Evolutionary conservation across 495 filamentous ascomycete species (phyloP).

Genomic region (Lineolata rhizophorae): DNA sequence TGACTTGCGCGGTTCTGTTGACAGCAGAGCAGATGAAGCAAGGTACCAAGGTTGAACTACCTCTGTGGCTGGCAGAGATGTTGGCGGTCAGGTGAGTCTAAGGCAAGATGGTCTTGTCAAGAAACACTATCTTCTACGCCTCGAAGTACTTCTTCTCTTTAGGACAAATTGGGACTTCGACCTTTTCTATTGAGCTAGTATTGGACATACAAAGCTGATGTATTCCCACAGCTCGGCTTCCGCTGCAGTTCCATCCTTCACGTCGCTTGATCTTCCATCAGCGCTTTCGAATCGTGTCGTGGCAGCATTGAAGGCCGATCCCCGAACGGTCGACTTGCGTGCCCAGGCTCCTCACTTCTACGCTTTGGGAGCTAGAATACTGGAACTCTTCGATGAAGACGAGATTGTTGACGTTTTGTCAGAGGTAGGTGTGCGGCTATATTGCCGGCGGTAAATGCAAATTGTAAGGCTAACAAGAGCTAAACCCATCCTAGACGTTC

Average conservation of each 20-base stretch:
- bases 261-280: constrained; percentile 61
- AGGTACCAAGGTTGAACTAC: constrained; percentile 59
- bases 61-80: constrained; percentile 94
- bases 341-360: constrained; percentile 72
- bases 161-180: too few species aligned
- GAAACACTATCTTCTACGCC: too few species aligned
- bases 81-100: constrained; percentile 55
- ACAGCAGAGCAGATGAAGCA: constrained; percentile 65
- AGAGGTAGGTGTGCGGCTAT: constrained; percentile 28
- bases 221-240: too few species aligned
- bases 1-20: too few species aligned
- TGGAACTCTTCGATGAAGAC: constrained; percentile 82
- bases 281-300: constrained; percentile 62
- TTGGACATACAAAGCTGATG: too few species aligned
- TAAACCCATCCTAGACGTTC: constrained; percentile 41
- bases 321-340: constrained; percentile 64
- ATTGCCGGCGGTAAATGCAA: not conserved
- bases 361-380: constrained; percentile 54
- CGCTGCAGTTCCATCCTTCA: constrained; percentile 43
- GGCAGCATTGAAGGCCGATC: constrained; percentile 79
- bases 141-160: too few species aligned
- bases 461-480: constrained; percentile 1
- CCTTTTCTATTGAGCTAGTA: too few species aligned
- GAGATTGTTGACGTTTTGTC: constrained; percentile 62
- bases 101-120: too few species aligned